phyloP scores from a whole-genome alignment of 2,329 filamentous ascomycete species.

The Aspergillus sergii region DNA sequence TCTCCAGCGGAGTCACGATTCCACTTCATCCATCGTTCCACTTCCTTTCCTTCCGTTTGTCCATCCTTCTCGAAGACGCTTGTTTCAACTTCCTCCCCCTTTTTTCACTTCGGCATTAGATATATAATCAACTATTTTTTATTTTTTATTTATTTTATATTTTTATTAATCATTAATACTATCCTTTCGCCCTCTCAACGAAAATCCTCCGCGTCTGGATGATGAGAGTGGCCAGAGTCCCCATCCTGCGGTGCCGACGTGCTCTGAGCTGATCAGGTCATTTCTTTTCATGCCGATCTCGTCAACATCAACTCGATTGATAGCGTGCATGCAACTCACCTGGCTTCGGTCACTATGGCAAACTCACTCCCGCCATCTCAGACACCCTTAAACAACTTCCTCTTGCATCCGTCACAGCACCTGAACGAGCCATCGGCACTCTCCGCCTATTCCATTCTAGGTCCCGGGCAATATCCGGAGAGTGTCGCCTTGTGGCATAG shows the following conservation, averaged over 20 bases:
- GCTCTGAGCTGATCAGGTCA: conserved; percentile 16
- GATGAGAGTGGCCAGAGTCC: conserved; percentile 16
- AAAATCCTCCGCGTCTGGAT: background rate
- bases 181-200: background rate
- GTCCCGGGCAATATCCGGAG: conserved; percentile 42
- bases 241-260: conserved; percentile 13
- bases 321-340: conserved; percentile 22
- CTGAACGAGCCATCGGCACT: conserved; percentile 27
- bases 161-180: background rate
- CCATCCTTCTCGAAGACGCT: background rate
- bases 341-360: conserved; percentile 28
- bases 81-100: background rate
- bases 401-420: conserved; percentile 29
- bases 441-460: conserved; percentile 38
- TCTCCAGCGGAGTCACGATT: conserved; percentile 1
- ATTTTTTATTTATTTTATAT: background rate
- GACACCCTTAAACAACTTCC: conserved; percentile 30
- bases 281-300: conserved; percentile 17
- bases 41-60: conserved; percentile 6
- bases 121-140: background rate
- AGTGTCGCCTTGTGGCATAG: conserved; percentile 49
- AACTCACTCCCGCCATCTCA: conserved; percentile 34
- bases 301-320: conserved; percentile 8
- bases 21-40: conserved; percentile 4
- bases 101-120: background rate